phyloP scores from a whole-genome alignment of 2,329 filamentous ascomycete genomes.

The Fusarium praegraminearum region DNA sequence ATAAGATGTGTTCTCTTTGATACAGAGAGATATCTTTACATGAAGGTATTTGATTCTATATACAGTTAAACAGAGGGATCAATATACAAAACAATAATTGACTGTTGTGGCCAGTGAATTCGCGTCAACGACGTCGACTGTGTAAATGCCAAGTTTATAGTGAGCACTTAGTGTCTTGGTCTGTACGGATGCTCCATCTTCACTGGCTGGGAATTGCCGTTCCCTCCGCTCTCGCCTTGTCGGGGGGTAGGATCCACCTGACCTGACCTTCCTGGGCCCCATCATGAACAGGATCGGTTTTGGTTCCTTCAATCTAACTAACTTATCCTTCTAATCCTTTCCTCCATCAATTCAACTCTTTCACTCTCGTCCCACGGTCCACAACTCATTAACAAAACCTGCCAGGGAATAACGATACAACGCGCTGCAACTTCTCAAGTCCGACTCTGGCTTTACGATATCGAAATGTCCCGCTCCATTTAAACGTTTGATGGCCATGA shows the following conservation, averaged over 20 bases:
- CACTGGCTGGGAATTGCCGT: conserved; percentile 35
- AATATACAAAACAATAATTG: not conserved
- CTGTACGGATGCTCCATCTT: conserved; percentile 1
- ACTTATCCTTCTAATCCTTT: not conserved
- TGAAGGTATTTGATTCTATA: not conserved
- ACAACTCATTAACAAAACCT: not conserved
- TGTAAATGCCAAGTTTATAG: conserved; percentile 17
- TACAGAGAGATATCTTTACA: not conserved
- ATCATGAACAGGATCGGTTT: conserved; percentile 22
- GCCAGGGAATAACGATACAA: not conserved
- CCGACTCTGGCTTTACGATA: conserved; percentile 4
- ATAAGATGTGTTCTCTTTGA: not conserved
- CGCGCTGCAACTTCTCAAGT: conserved; percentile 3
- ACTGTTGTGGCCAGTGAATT: not conserved
- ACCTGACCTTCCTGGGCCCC: not conserved
- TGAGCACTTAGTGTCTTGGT: conserved; percentile 24
- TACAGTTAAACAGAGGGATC: not conserved
- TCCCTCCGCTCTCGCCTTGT: conserved; percentile 15
- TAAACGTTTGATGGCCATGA: conserved; percentile 39
- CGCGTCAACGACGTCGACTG: conserved; percentile 1
- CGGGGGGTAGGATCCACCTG: conserved; percentile 18
- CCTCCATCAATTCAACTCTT: conserved; percentile 12
- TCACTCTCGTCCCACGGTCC: not conserved
- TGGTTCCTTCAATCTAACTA: conserved; percentile 1
- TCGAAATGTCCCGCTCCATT: conserved; percentile 36